Evolutionary conservation across 129 eudicot genomes (phyloP).

Genomic region (sunflower (Helianthus annuus)): HanXRQr2.0-SUNRISE NC_035446.2:153045511-153046010

Average conservation of each 20-base stretch:
- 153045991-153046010: not conserved
- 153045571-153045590: not conserved
- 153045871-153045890: constrained; percentile 28
- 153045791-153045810: constrained; percentile 1
- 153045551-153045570: too few species aligned
- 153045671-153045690: not conserved
- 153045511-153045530: too few species aligned
- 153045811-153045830: not conserved
- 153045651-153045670: constrained; percentile 12
- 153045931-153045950: constrained; percentile 36
- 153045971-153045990: constrained; percentile 50
- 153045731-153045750: not conserved
- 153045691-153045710: constrained; percentile 6
- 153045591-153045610: too few species aligned
- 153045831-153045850: constrained; percentile 31
- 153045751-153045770: not conserved
- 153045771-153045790: not conserved
- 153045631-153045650: constrained; percentile 34
- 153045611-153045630: constrained; percentile 28
- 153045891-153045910: constrained; percentile 45
- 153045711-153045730: not conserved
- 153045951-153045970: constrained; percentile 54
- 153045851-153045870: constrained; percentile 33
- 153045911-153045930: constrained; percentile 27
- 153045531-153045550: too few species aligned